phyloP scores from a whole-genome alignment of 805 yeast genomes.

The Hanseniaspora clermontiae region DNA sequence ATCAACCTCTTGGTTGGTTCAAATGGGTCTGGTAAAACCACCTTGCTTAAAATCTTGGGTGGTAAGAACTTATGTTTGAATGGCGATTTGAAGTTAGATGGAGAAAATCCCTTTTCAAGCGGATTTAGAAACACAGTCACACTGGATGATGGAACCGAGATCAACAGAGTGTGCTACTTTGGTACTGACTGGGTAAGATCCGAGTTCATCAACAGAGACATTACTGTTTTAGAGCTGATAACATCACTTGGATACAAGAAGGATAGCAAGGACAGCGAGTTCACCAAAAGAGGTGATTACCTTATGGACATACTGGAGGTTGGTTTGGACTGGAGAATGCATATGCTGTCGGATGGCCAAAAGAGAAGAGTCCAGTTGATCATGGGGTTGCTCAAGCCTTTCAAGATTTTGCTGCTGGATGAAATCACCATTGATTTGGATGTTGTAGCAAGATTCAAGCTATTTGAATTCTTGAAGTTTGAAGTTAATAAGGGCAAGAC shows the following conservation, averaged over 20 bases:
- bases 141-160: slow-evolving; percentile 15
- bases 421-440: slow-evolving; percentile 96
- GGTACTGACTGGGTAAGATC: slow-evolving; percentile 98
- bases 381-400: slow-evolving; percentile 86
- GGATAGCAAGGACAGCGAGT: slow-evolving; percentile 21
- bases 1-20: slow-evolving; percentile 80
- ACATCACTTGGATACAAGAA: slow-evolving; percentile 73
- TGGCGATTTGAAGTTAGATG: slow-evolving; percentile 63
- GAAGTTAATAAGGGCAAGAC: slow-evolving; percentile 44
- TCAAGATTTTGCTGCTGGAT: slow-evolving; percentile 77
- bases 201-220: slow-evolving; percentile 79
- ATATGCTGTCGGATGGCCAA: slow-evolving; percentile 85
- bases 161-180: slow-evolving; percentile 54
- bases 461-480: slow-evolving; percentile 53
- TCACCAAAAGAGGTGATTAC: slow-evolving; percentile 60
- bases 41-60: slow-evolving; percentile 69
- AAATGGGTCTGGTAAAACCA: slow-evolving; percentile 95
- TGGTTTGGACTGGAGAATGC: slow-evolving; percentile 86
- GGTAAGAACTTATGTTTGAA: slow-evolving; percentile 77
- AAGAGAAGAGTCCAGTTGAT: slow-evolving; percentile 84
- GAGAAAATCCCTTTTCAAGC: slow-evolving; percentile 76
- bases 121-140: slow-evolving; percentile 23
- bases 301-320: slow-evolving; percentile 70
- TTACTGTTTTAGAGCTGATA: slow-evolving; percentile 68
- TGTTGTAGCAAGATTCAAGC: slow-evolving; percentile 70